A percentile compares a stretch with the other conserved stretches of the same genome.
Evolutionary conservation across 2,329 filamentous ascomycete species (phyloP).

Genomic region (Botryotinia calthae): DNA sequence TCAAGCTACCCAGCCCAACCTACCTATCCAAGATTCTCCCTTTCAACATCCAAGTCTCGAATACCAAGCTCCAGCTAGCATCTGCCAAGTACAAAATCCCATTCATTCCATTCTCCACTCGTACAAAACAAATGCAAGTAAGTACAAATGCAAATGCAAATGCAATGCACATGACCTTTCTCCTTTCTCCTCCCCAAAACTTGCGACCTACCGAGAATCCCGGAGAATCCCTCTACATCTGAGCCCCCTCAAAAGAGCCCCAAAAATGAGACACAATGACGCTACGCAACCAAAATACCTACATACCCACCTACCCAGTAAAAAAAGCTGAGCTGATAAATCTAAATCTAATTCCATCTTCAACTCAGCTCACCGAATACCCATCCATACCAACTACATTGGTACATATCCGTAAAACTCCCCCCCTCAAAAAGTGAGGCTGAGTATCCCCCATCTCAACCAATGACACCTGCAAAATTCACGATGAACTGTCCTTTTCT

Average conservation of each 20-base stretch:
- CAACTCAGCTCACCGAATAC: background rate
- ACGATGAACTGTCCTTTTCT: background rate
- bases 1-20: background rate
- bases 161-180: background rate
- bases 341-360: background rate
- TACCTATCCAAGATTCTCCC: background rate
- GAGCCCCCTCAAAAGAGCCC: background rate
- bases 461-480: background rate
- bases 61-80: background rate
- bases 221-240: background rate
- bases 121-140: background rate
- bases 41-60: background rate
- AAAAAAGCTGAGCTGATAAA: background rate
- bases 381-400: background rate
- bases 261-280: background rate
- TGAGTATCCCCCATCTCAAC: background rate
- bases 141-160: background rate
- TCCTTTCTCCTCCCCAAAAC: background rate
- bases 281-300: background rate
- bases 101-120: background rate
- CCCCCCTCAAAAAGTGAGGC: background rate
- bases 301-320: background rate
- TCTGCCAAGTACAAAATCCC: background rate
- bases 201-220: background rate
- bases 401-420: background rate